Percentiles rank a stretch among this genome's conserved stretches.
These are phyloP conservation scores for Pyrenochaeta sp. DNA, from an alignment of 2,329 filamentous ascomycete genomes.

Conservation along the genomic window DNA sequence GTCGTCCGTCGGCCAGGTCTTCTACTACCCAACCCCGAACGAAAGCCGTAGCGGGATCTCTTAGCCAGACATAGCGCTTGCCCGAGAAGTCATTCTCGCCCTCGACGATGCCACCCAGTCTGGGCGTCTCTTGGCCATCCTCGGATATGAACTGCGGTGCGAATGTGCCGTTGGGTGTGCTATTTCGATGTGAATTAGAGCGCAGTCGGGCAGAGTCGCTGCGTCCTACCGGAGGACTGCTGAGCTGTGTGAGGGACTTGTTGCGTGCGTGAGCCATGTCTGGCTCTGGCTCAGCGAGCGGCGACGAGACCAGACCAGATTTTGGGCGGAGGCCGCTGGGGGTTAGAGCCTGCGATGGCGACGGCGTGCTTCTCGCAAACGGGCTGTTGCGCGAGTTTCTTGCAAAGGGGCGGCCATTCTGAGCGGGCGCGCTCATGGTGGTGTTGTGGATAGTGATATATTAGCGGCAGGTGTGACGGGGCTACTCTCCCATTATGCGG, in stretches of 20 bases:
- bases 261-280: slow-evolving; percentile 69
- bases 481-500: slow-evolving; percentile 38
- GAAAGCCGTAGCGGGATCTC: slow-evolving; percentile 86
- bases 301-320: slow-evolving; percentile 76
- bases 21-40: slow-evolving; percentile 92
- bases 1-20: slow-evolving; percentile 72
- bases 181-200: slow-evolving; percentile 71
- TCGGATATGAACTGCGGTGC: slow-evolving; percentile 95
- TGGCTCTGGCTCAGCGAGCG: slow-evolving; percentile 56
- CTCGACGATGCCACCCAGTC: slow-evolving; percentile 76
- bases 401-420: slow-evolving; percentile 70
- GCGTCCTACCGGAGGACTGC: slow-evolving; percentile 39
- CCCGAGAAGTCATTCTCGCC: slow-evolving; percentile 99
- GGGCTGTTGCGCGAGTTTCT: slow-evolving; percentile 76
- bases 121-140: slow-evolving; percentile 69
- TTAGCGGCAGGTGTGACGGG: slow-evolving; percentile 30
- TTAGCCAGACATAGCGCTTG: slow-evolving; percentile 97
- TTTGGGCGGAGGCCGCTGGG: slow-evolving; percentile 69
- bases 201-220: slow-evolving; percentile 52
- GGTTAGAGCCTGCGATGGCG: slow-evolving; percentile 65
- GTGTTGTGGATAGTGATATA: slow-evolving; percentile 18
- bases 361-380: slow-evolving; percentile 73
- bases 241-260: slow-evolving; percentile 68
- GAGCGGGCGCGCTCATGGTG: slow-evolving; percentile 64
- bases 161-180: slow-evolving; percentile 80